phyloP scores from a whole-genome alignment of 495 filamentous ascomycete genomes.

The Ramalina peruviana region DNA sequence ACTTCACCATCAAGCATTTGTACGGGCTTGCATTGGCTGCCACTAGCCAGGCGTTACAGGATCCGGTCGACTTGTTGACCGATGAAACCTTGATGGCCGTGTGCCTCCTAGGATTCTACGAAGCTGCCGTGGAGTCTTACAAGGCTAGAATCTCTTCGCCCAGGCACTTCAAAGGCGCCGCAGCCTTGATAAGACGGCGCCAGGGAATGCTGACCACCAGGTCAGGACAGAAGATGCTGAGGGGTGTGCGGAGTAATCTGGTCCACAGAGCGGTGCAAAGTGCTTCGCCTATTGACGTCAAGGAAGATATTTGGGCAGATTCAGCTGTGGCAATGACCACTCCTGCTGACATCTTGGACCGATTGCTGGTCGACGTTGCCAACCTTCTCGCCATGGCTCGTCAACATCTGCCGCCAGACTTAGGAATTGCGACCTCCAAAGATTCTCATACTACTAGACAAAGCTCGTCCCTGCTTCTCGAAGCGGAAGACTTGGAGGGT shows the following conservation, averaged over 20 bases:
- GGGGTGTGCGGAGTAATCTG: conserved; percentile 10
- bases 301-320: conserved; percentile 7
- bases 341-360: conserved; percentile 6
- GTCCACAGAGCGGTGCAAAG: conserved; percentile 4
- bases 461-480: background rate
- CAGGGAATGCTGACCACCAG: conserved; percentile 3
- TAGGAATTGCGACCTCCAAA: background rate
- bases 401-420: background rate
- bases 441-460: too few species aligned
- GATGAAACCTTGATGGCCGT: conserved; percentile 48
- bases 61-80: conserved; percentile 30
- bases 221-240: conserved; percentile 3
- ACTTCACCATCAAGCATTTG: conserved; percentile 15
- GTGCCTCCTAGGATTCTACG: conserved; percentile 20
- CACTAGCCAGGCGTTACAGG: conserved; percentile 37
- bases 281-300: conserved; percentile 1
- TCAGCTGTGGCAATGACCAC: conserved; percentile 2
- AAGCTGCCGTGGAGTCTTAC: conserved; percentile 2
- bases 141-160: conserved; percentile 3
- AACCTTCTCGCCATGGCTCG: conserved; percentile 5
- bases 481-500: conserved; percentile 2
- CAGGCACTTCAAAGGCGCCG: conserved; percentile 11
- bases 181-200: conserved; percentile 11
- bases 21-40: conserved; percentile 34
- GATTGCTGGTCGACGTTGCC: conserved; percentile 6